phyloP scores from a whole-genome alignment of 2,329 filamentous ascomycete species.

The Xylaria polymorpha region DNA sequence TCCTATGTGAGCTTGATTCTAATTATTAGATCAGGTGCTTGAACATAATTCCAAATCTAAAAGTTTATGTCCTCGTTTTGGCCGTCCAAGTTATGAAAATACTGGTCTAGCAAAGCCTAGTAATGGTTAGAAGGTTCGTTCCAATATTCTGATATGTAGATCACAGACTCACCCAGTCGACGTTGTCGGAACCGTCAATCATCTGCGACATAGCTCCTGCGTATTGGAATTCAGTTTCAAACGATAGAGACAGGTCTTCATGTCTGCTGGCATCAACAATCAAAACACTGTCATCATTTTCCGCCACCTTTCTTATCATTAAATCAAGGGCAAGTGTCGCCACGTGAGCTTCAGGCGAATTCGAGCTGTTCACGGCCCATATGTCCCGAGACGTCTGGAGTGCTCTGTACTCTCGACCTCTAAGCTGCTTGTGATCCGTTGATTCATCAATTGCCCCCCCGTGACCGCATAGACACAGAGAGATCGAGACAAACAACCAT shows the following conservation, averaged over 20 bases:
- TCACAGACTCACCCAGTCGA: slow-evolving; percentile 5
- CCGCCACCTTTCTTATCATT: slow-evolving; percentile 19
- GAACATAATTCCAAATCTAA: neutral
- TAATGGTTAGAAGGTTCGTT: neutral
- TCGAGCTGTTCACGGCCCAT: slow-evolving; percentile 35
- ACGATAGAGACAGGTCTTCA: neutral
- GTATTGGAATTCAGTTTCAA: slow-evolving; percentile 4
- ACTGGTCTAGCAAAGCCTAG: slow-evolving; percentile 17
- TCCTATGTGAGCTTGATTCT: too few species aligned
- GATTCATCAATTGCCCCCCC: neutral
- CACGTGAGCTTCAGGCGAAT: neutral
- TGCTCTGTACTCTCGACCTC: slow-evolving; percentile 28
- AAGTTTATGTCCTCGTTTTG: neutral
- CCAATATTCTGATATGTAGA: neutral
- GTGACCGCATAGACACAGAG: slow-evolving; percentile 41
- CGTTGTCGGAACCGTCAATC: slow-evolving; percentile 12
- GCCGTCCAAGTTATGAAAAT: slow-evolving; percentile 17
- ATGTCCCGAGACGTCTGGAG: slow-evolving; percentile 41
- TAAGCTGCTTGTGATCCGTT: slow-evolving; percentile 11
- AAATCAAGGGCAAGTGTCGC: slow-evolving; percentile 16
- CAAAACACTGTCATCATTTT: neutral
- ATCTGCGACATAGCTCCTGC: slow-evolving; percentile 21
- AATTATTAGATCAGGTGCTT: too few species aligned
- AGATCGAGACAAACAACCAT: slow-evolving; percentile 62
- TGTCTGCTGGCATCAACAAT: neutral